Conservation (phyloP, 768 basidiomycete genomes). For the Cantharellus cinnabarinus region DNA sequence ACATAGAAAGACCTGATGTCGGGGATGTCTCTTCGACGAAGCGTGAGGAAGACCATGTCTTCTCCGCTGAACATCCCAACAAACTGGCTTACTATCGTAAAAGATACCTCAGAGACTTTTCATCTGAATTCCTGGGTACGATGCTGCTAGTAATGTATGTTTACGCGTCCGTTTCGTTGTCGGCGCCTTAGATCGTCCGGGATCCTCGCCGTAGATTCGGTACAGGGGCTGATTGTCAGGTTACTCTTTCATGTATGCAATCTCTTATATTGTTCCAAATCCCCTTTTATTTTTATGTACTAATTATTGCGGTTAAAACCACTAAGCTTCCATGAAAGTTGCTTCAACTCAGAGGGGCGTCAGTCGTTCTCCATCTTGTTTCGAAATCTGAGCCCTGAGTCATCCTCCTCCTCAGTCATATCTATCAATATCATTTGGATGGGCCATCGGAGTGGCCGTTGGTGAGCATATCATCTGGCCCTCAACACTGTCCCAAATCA, state of each 20-base stretch:
- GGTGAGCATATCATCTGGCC: too few species aligned
- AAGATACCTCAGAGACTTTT: conserved; percentile 30
- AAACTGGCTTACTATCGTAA: neutral
- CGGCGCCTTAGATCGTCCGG: neutral
- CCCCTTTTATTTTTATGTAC: neutral
- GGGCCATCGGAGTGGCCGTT: conserved; percentile 6
- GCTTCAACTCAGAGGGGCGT: conserved; percentile 35
- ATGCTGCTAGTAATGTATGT: conserved; percentile 29
- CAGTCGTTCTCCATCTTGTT: conserved; percentile 10
- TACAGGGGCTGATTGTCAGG: conserved; percentile 36
- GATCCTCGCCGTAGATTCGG: conserved; percentile 21
- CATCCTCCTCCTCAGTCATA: neutral
- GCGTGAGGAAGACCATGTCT: neutral
- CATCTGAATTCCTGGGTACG: conserved; percentile 42
- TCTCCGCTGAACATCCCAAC: neutral
- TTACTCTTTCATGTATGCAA: conserved; percentile 25
- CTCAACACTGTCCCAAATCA: too few species aligned
- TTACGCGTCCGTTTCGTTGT: neutral
- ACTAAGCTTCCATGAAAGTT: conserved; percentile 16
- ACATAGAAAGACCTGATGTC: too few species aligned
- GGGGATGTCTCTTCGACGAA: neutral
- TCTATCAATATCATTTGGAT: conserved; percentile 7
- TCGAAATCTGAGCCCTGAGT: neutral
- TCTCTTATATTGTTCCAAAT: neutral
- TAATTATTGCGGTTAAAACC: neutral